phyloP scores from a whole-genome alignment of 371 early-diverging fungal species.

The Circinella umbellata region DNA sequence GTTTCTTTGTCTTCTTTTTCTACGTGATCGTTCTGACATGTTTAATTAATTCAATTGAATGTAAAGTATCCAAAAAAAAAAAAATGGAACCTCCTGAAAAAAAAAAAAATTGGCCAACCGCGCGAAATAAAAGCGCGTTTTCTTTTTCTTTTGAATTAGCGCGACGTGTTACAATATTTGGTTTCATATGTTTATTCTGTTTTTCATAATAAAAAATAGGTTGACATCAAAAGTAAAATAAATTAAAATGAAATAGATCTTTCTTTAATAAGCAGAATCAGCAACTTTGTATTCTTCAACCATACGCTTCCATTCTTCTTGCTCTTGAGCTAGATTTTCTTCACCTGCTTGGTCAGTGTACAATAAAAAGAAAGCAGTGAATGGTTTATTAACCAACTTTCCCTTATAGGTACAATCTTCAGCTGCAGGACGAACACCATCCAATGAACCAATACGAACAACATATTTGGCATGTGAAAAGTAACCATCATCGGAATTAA shows the following conservation, averaged over 20 bases:
- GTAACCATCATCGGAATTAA: conserved; percentile 39
- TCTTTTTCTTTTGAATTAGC: too few relatives aligned
- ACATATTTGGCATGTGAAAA: conserved; percentile 45
- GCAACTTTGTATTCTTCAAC: conserved; percentile 19
- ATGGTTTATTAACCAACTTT: conserved; percentile 36
- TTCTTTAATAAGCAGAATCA: background rate
- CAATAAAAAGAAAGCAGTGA: conserved; percentile 44
- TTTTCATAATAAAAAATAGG: too few relatives aligned
- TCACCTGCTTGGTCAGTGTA: conserved; percentile 38
- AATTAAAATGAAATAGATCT: background rate
- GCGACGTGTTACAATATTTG: too few relatives aligned
- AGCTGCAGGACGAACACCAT: conserved; percentile 37
- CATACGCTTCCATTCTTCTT: conserved; percentile 34
- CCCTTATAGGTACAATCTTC: conserved; percentile 43
- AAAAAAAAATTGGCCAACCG: too few relatives aligned
- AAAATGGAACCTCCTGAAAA: background rate
- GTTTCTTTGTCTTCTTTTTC: conserved; percentile 38
- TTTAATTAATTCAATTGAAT: background rate
- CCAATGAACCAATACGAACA: conserved; percentile 35
- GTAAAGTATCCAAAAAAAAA: background rate
- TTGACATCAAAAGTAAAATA: background rate
- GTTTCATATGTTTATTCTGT: too few relatives aligned
- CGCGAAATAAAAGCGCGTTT: too few relatives aligned
- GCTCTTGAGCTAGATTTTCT: conserved; percentile 17
- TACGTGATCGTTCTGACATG: conserved; percentile 55